phyloP scores from a whole-genome alignment of 257 asterid genomes.

The Verbena officinalis region DNA sequence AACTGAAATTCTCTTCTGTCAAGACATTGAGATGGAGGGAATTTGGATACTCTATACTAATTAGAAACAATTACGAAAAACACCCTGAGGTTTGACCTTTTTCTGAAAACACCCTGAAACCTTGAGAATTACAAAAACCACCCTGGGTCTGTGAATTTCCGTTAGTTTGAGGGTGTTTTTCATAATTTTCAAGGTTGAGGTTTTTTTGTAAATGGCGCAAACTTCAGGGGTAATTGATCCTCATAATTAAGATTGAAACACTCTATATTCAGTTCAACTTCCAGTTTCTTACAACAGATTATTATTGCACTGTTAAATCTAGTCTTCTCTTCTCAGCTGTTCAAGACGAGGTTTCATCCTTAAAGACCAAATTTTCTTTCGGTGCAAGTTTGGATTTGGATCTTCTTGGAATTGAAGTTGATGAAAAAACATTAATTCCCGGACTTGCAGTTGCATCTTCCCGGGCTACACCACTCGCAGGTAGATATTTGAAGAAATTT shows the following conservation, averaged over 20 bases:
- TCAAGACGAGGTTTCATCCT: conserved; percentile 67
- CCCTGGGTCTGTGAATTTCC: no score
- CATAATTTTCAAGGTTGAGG: no score
- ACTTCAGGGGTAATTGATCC: no score
- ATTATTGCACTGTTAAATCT: neutral
- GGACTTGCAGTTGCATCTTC: conserved; percentile 94
- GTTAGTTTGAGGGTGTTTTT: no score
- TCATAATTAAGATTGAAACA: neutral
- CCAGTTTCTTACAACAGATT: conserved; percentile 2
- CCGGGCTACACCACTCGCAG: conserved; percentile 87
- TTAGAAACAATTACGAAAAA: no score
- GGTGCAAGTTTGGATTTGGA: conserved; percentile 90
- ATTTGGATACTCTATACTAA: no score
- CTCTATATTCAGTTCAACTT: neutral
- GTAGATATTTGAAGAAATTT: conserved; percentile 30
- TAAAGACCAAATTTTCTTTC: conserved; percentile 58
- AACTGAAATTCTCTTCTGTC: no score
- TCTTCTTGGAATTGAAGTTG: conserved; percentile 87
- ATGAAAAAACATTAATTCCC: conserved; percentile 72
- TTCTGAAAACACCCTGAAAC: no score
- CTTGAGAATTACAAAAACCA: no score
- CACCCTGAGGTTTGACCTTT: no score
- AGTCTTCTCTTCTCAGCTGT: conserved; percentile 57
- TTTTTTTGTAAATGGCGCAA: no score
- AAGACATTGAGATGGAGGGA: no score